Percentiles rank a stretch among this genome's conserved stretches.
These are phyloP conservation scores for Rhynchosporium secalis DNA, from an alignment of 2,329 filamentous ascomycete genomes.

Conservation along the genomic window DNA sequence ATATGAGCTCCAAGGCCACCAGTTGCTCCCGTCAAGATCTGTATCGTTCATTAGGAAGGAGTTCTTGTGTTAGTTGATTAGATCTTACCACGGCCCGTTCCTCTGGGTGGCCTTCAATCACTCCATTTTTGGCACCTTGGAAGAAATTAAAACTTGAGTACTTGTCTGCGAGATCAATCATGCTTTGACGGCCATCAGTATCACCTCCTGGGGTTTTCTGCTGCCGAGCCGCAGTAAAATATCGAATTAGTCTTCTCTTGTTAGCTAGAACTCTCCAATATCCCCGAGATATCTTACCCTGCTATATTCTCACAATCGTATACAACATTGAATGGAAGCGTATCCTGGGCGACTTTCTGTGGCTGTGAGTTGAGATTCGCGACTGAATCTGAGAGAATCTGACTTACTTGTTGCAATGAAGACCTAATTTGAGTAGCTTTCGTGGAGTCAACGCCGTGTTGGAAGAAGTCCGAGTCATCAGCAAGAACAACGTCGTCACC, in stretches of 20 bases:
- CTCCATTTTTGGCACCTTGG: background rate
- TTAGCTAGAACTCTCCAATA: background rate
- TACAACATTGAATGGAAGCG: constrained; percentile 56
- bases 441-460: constrained; percentile 58
- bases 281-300: constrained; percentile 17
- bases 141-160: constrained; percentile 43
- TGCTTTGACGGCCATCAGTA: constrained; percentile 33
- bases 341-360: constrained; percentile 44
- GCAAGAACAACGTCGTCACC: constrained; percentile 40
- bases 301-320: constrained; percentile 59
- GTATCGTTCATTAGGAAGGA: background rate
- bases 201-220: background rate
- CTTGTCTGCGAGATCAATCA: constrained; percentile 48
- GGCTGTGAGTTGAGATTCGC: background rate
- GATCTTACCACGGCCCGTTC: background rate
- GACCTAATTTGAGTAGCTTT: constrained; percentile 30
- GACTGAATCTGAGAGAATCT: background rate
- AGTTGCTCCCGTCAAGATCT: constrained; percentile 50
- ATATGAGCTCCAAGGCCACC: constrained; percentile 54
- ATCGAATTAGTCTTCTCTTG: constrained; percentile 35
- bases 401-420: constrained; percentile 22
- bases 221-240: background rate
- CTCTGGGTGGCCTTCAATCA: background rate
- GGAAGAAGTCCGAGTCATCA: constrained; percentile 51
- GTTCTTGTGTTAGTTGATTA: background rate